These are phyloP conservation scores for Malania oleifera DNA, from an alignment of 164 flowering plant species.

Conservation along the genomic window DNA sequence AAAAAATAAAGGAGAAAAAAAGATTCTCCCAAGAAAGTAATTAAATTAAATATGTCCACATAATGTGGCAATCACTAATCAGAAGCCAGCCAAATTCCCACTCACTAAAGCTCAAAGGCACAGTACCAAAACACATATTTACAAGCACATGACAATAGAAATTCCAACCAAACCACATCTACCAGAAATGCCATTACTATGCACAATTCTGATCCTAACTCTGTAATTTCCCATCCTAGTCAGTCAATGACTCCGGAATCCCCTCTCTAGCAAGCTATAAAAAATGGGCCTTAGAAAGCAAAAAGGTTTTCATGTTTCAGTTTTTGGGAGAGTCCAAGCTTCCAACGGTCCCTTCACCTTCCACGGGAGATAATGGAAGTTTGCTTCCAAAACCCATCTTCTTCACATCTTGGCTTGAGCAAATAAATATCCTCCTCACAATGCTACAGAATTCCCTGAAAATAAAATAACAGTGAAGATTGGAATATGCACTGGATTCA, in stretches of 20 bases:
- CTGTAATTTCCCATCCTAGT: too few species aligned
- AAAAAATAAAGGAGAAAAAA: too few species aligned
- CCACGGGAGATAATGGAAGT: slow-evolving; percentile 29
- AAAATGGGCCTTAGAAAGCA: background rate
- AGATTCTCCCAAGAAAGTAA: too few species aligned
- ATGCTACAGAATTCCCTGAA: slow-evolving; percentile 88
- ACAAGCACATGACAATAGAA: slow-evolving; percentile 9
- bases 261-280: background rate
- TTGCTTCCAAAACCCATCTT: slow-evolving; percentile 50
- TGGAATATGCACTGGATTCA: background rate
- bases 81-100: too few species aligned
- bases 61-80: too few species aligned
- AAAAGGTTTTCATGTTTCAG: slow-evolving; percentile 9
- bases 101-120: background rate
- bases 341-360: slow-evolving; percentile 33
- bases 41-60: too few species aligned
- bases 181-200: too few species aligned
- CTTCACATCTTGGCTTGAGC: slow-evolving; percentile 77
- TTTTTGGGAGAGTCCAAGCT: slow-evolving; percentile 30
- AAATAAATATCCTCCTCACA: slow-evolving; percentile 74
- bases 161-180: too few species aligned
- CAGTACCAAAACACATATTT: background rate
- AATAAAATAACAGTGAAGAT: background rate
- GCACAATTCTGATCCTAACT: too few species aligned
- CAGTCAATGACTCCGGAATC: too few species aligned